Evolutionary conservation across 225 moss, liverwort and hornwort genomes (phyloP).

Genomic region (Bryum argenteum): DNA sequence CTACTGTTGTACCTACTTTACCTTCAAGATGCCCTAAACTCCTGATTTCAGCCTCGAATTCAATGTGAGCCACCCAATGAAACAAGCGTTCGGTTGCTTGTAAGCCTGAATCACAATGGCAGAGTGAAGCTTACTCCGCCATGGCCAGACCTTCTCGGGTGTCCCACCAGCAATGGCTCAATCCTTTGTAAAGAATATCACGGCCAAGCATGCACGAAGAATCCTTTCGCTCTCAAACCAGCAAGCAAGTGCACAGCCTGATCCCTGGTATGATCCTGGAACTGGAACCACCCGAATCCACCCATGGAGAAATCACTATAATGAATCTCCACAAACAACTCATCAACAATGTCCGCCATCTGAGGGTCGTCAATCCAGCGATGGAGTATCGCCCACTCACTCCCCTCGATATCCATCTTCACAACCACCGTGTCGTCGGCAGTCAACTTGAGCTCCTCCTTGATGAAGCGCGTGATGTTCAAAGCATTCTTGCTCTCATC

Average conservation of each 20-base stretch:
- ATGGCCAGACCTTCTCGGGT: too few species aligned
- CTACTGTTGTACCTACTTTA: too few species aligned
- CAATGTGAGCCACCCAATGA: too few species aligned
- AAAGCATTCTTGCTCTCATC: slow-evolving; percentile 31
- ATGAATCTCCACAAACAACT: slow-evolving; percentile 91
- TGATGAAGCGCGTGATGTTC: slow-evolving; percentile 86
- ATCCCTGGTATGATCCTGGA: slow-evolving; percentile 36
- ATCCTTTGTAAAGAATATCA: slow-evolving; percentile 17
- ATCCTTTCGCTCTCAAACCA: slow-evolving; percentile 67
- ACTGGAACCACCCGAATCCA: slow-evolving; percentile 65
- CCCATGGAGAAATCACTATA: slow-evolving; percentile 72
- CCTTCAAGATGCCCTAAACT: too few species aligned
- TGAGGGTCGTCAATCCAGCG: slow-evolving; percentile 69
- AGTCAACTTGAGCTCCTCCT: slow-evolving; percentile 64
- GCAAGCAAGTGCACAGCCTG: slow-evolving; percentile 76
- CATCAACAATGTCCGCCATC: slow-evolving; percentile 79
- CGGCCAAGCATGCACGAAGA: slow-evolving; percentile 90
- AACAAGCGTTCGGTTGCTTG: too few species aligned
- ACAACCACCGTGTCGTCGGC: slow-evolving; percentile 71
- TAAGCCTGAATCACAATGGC: too few species aligned
- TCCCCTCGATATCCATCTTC: slow-evolving; percentile 93
- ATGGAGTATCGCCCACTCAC: slow-evolving; percentile 77
- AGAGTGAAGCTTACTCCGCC: too few species aligned
- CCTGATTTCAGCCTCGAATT: too few species aligned
- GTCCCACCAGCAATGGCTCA: too few species aligned